These are phyloP conservation scores for Gynochthodes officinalis DNA, from an alignment of 257 asterid species.

Conservation along the genomic window DNA sequence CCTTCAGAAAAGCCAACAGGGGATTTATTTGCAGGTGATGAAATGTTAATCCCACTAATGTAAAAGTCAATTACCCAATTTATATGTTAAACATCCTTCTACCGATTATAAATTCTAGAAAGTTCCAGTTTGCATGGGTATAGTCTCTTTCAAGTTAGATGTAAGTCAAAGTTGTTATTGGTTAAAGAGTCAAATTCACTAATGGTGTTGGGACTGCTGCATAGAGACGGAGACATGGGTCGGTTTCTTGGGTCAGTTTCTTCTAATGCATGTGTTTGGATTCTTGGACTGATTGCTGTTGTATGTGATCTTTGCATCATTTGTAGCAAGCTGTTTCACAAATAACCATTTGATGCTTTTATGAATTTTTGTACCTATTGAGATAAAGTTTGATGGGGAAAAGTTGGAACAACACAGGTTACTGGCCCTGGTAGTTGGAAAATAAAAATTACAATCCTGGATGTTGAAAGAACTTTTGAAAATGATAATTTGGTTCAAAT, in stretches of 20 bases:
- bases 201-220: not conserved
- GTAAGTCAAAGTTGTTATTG: not conserved
- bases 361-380: not conserved
- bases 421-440: not conserved
- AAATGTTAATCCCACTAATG: not conserved
- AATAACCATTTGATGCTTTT: not conserved
- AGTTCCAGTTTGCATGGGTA: not conserved
- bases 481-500: not conserved
- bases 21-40: not conserved
- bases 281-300: not conserved
- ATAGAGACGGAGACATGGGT: not conserved
- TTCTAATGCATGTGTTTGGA: not conserved
- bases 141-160: too few species aligned
- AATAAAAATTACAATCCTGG: not conserved
- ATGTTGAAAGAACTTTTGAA: not conserved
- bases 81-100: not conserved
- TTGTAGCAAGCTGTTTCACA: not conserved
- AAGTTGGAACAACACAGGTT: not conserved
- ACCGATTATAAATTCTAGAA: not conserved
- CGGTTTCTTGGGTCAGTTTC: not conserved
- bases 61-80: not conserved
- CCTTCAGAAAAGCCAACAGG: constrained; percentile 5
- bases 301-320: not conserved
- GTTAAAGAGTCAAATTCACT: not conserved
- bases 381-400: not conserved